A percentile compares a stretch with the other conserved stretches of the same genome.
Evolutionary conservation across 768 basidiomycete genomes (phyloP).

Genomic region (Chalciporus piperatus): DNA sequence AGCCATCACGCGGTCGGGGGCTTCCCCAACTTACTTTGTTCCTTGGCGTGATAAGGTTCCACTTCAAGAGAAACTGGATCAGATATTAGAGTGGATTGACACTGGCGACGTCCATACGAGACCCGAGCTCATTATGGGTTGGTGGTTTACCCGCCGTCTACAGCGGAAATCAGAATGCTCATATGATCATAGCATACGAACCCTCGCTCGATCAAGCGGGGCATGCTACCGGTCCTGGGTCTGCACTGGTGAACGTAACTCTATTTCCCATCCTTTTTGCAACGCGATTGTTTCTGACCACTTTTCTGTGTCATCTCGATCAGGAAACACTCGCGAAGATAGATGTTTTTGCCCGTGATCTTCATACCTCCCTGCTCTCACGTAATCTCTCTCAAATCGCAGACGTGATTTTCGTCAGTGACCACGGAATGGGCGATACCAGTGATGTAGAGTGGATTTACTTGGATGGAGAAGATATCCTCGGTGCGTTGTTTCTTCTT

Average conservation of each 20-base stretch:
- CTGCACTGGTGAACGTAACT: slow-evolving; percentile 67
- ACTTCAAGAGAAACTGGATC: slow-evolving; percentile 66
- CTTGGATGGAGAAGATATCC: slow-evolving; percentile 52
- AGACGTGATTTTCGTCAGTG: slow-evolving; percentile 86
- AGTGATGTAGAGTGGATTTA: slow-evolving; percentile 70
- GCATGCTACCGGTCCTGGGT: slow-evolving; percentile 67
- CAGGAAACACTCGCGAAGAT: slow-evolving; percentile 65
- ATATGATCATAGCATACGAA: slow-evolving; percentile 59
- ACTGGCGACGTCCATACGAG: slow-evolving; percentile 59
- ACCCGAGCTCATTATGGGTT: slow-evolving; percentile 77
- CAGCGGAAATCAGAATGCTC: not conserved
- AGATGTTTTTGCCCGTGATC: slow-evolving; percentile 69
- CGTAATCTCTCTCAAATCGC: slow-evolving; percentile 82
- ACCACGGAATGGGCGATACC: slow-evolving; percentile 94
- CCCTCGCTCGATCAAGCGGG: slow-evolving; percentile 86
- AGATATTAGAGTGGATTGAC: slow-evolving; percentile 82
- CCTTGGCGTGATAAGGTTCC: slow-evolving; percentile 67
- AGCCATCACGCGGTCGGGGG: slow-evolving; percentile 61
- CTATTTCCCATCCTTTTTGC: not conserved
- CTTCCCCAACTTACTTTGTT: slow-evolving; percentile 68
- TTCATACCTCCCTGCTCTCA: slow-evolving; percentile 58
- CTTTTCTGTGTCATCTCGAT: not conserved
- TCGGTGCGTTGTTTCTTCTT: slow-evolving; percentile 17
- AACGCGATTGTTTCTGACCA: too few species aligned
- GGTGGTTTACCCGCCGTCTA: slow-evolving; percentile 12